phyloP scores from a whole-genome alignment of 2,329 filamentous ascomycete genomes.

The Pseudocercospora vitis region DNA sequence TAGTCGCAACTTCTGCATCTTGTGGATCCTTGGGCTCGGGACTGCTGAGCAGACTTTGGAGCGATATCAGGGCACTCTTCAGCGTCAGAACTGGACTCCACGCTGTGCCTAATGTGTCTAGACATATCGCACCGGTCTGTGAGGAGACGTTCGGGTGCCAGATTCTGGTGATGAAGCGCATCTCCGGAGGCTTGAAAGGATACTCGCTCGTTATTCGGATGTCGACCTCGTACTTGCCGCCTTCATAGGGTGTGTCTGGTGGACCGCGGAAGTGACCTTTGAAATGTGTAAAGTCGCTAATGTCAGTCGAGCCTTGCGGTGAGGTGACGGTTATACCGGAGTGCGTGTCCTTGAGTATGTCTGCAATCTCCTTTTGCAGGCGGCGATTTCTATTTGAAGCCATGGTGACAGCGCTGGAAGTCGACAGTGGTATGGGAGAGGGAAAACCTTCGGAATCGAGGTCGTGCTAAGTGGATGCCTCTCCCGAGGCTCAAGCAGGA shows the following conservation, averaged over 20 bases:
- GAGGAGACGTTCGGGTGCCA: constrained; percentile 95
- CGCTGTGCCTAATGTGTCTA: constrained; percentile 83
- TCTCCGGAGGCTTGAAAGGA: constrained; percentile 86
- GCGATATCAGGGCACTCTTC: constrained; percentile 88
- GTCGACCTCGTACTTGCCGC: constrained; percentile 77
- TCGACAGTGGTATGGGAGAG: neutral
- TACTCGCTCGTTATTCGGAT: constrained; percentile 87
- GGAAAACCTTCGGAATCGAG: neutral
- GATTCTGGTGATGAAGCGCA: constrained; percentile 89
- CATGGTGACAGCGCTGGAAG: constrained; percentile 25
- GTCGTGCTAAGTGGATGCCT: constrained; percentile 5
- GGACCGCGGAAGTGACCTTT: constrained; percentile 81
- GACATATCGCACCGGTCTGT: constrained; percentile 85
- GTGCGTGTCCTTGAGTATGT: constrained; percentile 70
- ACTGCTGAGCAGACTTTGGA: constrained; percentile 88
- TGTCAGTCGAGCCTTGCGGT: constrained; percentile 49
- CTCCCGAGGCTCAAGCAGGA: constrained; percentile 6
- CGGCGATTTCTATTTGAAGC: constrained; percentile 61
- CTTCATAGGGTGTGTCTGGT: constrained; percentile 89
- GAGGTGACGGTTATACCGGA: constrained; percentile 69
- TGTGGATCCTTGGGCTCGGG: constrained; percentile 96
- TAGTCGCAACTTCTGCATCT: constrained; percentile 89
- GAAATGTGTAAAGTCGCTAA: constrained; percentile 75
- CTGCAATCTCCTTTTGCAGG: constrained; percentile 72
- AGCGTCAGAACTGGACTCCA: constrained; percentile 98